These are phyloP conservation scores for Fusarium piperis DNA, from an alignment of 2,329 filamentous ascomycete genomes.

Conservation along the genomic window DNA sequence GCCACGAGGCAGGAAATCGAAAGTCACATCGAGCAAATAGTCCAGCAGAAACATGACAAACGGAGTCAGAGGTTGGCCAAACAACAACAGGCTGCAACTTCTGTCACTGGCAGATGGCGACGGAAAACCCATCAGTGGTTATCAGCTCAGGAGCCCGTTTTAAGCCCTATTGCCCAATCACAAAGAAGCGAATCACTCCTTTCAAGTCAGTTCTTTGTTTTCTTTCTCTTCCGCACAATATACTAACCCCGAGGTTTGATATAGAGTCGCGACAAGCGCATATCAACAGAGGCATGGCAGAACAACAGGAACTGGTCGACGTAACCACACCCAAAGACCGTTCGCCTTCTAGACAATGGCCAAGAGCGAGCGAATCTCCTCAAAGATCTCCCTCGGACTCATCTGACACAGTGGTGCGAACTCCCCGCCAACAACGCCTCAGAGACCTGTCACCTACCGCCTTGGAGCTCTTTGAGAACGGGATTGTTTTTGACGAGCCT, in stretches of 20 bases:
- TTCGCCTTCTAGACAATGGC: background rate
- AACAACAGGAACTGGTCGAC: constrained; percentile 20
- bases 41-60: constrained; percentile 48
- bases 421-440: constrained; percentile 41
- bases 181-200: constrained; percentile 35
- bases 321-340: constrained; percentile 1
- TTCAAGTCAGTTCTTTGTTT: constrained; percentile 37
- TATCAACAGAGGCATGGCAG: background rate
- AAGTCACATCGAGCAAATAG: constrained; percentile 50
- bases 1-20: constrained; percentile 58
- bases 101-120: constrained; percentile 54
- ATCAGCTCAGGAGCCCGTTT: constrained; percentile 58
- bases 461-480: constrained; percentile 46
- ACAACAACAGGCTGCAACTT: constrained; percentile 38
- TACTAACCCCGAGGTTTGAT: constrained; percentile 15
- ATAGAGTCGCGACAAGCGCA: constrained; percentile 14
- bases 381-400: constrained; percentile 37
- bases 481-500: constrained; percentile 42
- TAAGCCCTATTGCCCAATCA: constrained; percentile 62
- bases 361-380: background rate
- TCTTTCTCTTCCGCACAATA: background rate
- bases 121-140: constrained; percentile 60
- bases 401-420: constrained; percentile 52
- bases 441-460: constrained; percentile 37
- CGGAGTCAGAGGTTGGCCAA: constrained; percentile 57